A percentile compares a stretch with the other conserved stretches of the same genome.
Evolutionary conservation across 305 asterid species (phyloP).

Genomic region (Striga hermonthica): DNA sequence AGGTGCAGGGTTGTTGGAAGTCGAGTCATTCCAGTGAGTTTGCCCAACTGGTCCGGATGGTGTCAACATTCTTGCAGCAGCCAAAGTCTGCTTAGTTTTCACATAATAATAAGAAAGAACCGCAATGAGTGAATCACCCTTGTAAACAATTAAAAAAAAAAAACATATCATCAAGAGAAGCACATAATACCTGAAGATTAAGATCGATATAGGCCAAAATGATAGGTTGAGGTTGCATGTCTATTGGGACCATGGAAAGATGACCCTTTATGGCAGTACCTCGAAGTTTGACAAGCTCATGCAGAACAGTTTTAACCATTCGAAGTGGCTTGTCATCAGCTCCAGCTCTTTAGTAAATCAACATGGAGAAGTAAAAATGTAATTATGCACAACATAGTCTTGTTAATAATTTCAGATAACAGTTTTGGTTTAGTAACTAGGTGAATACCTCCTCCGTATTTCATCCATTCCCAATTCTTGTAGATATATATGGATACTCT

Average conservation of each 20-base stretch:
- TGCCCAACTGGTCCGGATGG: constrained; percentile 95
- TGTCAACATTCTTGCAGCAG: constrained; percentile 99
- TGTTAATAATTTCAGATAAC: no score
- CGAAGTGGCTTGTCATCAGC: constrained; percentile 99
- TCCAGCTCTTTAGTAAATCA: constrained; percentile 69
- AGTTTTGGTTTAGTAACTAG: neutral
- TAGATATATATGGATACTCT: constrained; percentile 91
- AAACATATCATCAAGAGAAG: constrained; percentile 19
- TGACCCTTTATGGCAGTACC: constrained; percentile 99
- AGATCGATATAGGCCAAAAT: constrained; percentile 99
- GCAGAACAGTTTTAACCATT: constrained; percentile 99
- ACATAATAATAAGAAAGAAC: constrained; percentile 1
- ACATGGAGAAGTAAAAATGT: constrained; percentile 16
- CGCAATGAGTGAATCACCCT: constrained; percentile 21
- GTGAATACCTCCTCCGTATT: constrained; percentile 77
- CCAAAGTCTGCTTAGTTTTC: constrained; percentile 70
- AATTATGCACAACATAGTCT: no score
- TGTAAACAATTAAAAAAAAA: no score
- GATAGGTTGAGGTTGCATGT: constrained; percentile 95
- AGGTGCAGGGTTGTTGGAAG: constrained; percentile 75
- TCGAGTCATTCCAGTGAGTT: constrained; percentile 96
- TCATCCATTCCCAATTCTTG: constrained; percentile 99
- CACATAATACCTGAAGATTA: constrained; percentile 78
- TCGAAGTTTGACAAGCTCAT: constrained; percentile 98
- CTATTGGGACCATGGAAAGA: constrained; percentile 97